A percentile compares a stretch with the other conserved stretches of the same genome.
Evolutionary conservation across 139 green algal species (phyloP).

Genomic region (Coelastrella sp.): DNA sequence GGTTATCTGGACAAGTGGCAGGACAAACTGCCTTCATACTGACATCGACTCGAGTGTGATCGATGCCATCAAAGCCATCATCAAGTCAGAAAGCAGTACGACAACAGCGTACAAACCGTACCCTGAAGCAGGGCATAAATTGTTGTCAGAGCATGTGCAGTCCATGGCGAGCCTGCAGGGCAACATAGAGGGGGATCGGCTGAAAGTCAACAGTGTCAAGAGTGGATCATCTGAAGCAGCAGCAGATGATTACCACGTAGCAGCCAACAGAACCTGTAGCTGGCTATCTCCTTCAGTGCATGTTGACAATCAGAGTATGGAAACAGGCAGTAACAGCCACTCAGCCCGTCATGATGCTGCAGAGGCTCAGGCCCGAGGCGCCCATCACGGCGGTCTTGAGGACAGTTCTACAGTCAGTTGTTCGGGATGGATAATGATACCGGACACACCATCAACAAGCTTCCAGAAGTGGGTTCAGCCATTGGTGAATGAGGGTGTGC

Average conservation of each 20-base stretch:
- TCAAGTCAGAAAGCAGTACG: neutral
- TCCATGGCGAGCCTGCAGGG: no score
- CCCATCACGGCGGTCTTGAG: neutral
- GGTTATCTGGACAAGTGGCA: constrained; percentile 25
- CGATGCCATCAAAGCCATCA: neutral
- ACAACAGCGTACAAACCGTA: no score
- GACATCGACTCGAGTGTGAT: constrained; percentile 13
- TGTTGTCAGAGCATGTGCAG: no score
- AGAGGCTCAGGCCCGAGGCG: no score
- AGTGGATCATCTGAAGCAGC: no score
- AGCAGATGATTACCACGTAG: neutral
- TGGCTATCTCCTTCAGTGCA: constrained; percentile 24
- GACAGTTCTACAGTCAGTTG: no score
- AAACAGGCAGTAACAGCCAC: no score
- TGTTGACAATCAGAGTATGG: neutral
- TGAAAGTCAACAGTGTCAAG: no score
- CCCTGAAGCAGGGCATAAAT: no score
- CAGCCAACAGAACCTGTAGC: neutral
- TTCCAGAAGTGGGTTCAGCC: constrained; percentile 18
- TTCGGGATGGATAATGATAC: constrained; percentile 24
- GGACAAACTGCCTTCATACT: constrained; percentile 29
- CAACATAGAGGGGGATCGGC: no score
- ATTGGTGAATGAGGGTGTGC: constrained; percentile 8
- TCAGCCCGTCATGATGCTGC: no score
- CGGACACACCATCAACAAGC: neutral